Percentiles rank a stretch among this genome's conserved stretches.
These are phyloP conservation scores for Fusarium begoniae DNA, from an alignment of 2,329 filamentous ascomycete species.

Conservation along the genomic window DNA sequence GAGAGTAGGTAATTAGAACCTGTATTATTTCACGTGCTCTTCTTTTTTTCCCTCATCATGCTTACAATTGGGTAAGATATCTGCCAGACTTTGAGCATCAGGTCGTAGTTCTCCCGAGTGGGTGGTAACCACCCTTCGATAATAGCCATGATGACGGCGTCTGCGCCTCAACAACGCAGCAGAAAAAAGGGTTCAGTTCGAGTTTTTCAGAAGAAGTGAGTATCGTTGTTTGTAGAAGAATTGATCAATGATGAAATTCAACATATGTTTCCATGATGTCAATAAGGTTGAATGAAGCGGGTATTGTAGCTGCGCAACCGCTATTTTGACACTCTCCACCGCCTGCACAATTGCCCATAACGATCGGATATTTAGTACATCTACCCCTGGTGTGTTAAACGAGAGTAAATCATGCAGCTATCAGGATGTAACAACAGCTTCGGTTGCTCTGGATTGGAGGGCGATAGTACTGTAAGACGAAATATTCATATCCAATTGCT, in stretches of 20 bases:
- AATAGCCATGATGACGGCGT: slow-evolving; percentile 53
- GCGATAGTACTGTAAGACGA: background rate
- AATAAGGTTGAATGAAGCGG: slow-evolving; percentile 7
- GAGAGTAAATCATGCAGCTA: background rate
- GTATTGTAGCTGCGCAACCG: slow-evolving; percentile 17
- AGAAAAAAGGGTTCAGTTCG: background rate
- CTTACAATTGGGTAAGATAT: slow-evolving; percentile 62
- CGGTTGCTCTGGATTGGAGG: background rate
- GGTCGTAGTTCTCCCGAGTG: slow-evolving; percentile 65
- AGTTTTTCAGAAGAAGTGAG: background rate
- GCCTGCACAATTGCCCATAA: slow-evolving; percentile 15
- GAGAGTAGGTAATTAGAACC: background rate
- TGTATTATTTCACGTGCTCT: background rate
- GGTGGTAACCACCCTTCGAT: slow-evolving; percentile 66
- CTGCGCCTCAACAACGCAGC: background rate
- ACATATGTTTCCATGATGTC: slow-evolving; percentile 33
- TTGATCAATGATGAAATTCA: background rate
- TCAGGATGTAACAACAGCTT: background rate
- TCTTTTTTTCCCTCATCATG: background rate
- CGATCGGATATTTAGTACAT: background rate
- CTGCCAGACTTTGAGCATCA: slow-evolving; percentile 62
- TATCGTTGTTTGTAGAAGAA: background rate
- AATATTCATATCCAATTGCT: background rate
- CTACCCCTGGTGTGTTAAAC: background rate
- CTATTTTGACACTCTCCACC: slow-evolving; percentile 39